Evolutionary conservation across 2,329 filamentous ascomycete genomes (phyloP).

Genomic region (Aureobasidium pullulans): DNA sequence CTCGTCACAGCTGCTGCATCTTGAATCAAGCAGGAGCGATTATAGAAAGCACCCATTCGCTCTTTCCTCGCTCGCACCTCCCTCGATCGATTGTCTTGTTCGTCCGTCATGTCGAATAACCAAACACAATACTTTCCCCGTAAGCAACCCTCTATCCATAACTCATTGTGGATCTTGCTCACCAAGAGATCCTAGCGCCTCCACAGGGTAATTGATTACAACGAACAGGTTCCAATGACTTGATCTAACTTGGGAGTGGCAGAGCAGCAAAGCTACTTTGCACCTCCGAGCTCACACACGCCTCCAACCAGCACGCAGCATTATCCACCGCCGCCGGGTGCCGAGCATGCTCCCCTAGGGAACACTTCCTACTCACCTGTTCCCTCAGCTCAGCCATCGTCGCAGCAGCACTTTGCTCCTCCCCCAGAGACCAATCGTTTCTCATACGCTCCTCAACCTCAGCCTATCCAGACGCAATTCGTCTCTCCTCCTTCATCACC

Average conservation of each 20-base stretch:
- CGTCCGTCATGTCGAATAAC: slow-evolving; percentile 11
- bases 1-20: neutral
- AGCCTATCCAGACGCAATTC: slow-evolving; percentile 4
- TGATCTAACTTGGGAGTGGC: neutral
- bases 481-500: slow-evolving; percentile 10
- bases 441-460: neutral
- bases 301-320: slow-evolving; percentile 4
- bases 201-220: neutral
- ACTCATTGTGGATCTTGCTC: neutral
- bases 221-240: neutral
- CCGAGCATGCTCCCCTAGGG: neutral
- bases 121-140: slow-evolving; percentile 26
- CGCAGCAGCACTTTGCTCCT: slow-evolving; percentile 15
- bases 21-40: neutral
- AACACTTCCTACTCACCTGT: slow-evolving; percentile 7
- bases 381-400: slow-evolving; percentile 8
- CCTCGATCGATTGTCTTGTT: neutral
- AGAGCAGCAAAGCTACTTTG: slow-evolving; percentile 14
- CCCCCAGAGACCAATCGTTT: neutral
- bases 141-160: slow-evolving; percentile 16
- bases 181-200: neutral
- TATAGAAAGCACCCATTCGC: neutral
- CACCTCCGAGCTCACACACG: slow-evolving; percentile 5
- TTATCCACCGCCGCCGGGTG: slow-evolving; percentile 3
- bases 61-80: neutral